Conservation (phyloP, 495 filamentous ascomycete species). For the Podospora australis region DNA sequence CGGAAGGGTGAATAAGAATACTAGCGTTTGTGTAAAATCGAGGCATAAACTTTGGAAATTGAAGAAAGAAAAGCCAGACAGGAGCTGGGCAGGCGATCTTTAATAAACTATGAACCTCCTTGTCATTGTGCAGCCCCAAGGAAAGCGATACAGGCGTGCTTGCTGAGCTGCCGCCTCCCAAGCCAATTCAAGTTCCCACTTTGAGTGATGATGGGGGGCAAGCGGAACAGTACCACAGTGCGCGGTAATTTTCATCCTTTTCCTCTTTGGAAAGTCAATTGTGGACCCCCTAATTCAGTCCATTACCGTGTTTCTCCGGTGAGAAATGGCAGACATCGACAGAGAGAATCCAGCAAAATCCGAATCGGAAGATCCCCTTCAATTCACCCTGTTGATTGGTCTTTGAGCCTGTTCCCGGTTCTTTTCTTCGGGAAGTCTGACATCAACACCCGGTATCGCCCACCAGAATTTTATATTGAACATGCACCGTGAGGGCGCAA, state of each 20-base stretch:
- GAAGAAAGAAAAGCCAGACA: neutral
- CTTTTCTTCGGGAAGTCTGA: no score
- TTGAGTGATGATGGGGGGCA: neutral
- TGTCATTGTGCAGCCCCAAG: slow-evolving; percentile 13
- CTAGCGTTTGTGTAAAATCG: neutral
- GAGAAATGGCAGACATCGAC: neutral
- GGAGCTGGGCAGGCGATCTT: slow-evolving; percentile 17
- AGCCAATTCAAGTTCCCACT: slow-evolving; percentile 1
- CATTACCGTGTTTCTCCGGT: slow-evolving; percentile 4
- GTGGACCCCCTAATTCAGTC: neutral
- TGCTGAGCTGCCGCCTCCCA: neutral
- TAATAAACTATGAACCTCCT: slow-evolving; percentile 7
- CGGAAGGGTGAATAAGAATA: neutral
- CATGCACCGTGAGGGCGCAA: neutral
- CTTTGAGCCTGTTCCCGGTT: no score
- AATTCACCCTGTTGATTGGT: no score
- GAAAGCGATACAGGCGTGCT: neutral
- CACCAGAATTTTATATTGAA: neutral
- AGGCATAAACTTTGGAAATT: neutral
- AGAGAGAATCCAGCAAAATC: neutral
- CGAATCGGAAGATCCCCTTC: no score
- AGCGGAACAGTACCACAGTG: slow-evolving; percentile 2
- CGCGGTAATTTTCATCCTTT: slow-evolving; percentile 1
- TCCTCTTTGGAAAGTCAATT: neutral
- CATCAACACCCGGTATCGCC: no score